These are phyloP conservation scores for Skeletonema costatum DNA, from an alignment of 108 stramenopile species.

Conservation along the genomic window DNA sequence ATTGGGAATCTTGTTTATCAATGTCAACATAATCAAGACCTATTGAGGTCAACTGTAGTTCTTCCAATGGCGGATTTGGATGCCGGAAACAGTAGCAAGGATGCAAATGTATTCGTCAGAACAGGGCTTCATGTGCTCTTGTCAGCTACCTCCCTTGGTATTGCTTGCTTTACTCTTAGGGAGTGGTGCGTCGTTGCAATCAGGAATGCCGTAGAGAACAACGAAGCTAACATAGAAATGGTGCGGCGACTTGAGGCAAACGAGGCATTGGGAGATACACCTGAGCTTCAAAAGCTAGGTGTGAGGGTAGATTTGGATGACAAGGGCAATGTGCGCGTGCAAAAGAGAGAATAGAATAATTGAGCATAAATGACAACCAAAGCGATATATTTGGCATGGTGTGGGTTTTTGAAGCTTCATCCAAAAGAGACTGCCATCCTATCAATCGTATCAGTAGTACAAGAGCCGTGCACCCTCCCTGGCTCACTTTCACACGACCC, in stretches of 20 bases:
- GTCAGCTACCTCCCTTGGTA: constrained; percentile 73
- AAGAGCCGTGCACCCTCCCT: too few species aligned
- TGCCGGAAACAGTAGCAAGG: neutral
- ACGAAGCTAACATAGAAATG: constrained; percentile 63
- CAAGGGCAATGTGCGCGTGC: constrained; percentile 66
- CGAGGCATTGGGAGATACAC: constrained; percentile 57
- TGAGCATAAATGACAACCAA: neutral
- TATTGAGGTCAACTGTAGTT: constrained; percentile 55
- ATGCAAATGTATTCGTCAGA: constrained; percentile 15
- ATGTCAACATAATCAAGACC: constrained; percentile 75
- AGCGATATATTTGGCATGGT: too few species aligned
- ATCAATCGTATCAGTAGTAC: too few species aligned
- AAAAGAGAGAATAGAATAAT: constrained; percentile 7
- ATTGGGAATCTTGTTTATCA: constrained; percentile 74
- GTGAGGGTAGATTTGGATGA: constrained; percentile 65
- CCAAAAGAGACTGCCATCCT: too few species aligned
- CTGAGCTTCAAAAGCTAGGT: constrained; percentile 66
- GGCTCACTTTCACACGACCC: too few species aligned
- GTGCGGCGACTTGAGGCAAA: constrained; percentile 74
- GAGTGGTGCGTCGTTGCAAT: constrained; percentile 90
- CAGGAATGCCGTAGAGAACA: constrained; percentile 74
- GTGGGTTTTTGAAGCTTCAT: too few species aligned
- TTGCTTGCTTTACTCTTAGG: constrained; percentile 80
- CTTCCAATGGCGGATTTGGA: constrained; percentile 26
- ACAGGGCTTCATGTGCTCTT: constrained; percentile 78